Evolutionary conservation across 225 moss, liverwort and hornwort genomes (phyloP).

Genomic region (Thuidium tamariscinum): DNA sequence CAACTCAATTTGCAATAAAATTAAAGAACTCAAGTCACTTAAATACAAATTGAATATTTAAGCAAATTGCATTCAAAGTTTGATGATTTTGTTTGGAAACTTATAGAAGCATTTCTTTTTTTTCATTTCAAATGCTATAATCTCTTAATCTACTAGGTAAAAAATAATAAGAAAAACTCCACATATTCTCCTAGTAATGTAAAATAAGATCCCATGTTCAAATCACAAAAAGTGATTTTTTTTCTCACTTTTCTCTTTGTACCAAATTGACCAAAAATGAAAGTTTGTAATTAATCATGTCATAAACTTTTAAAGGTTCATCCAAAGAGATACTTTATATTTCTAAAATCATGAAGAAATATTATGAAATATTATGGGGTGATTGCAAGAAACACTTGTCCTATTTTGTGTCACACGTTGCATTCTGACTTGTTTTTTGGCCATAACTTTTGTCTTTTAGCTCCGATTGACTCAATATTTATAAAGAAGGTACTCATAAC

Average conservation of each 20-base stretch:
- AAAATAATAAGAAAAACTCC: background rate
- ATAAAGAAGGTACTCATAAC: no score
- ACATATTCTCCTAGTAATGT: accelerated
- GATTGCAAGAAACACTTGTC: no score
- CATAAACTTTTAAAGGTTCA: accelerated
- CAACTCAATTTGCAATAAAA: accelerated
- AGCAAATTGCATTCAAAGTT: background rate
- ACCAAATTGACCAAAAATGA: background rate
- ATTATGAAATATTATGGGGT: no score
- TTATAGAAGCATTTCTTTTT: background rate
- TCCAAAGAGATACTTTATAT: no score
- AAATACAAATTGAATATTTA: background rate
- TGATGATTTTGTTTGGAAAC: background rate
- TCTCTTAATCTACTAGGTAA: background rate
- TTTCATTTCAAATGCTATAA: background rate
- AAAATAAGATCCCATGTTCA: background rate
- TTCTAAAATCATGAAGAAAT: no score
- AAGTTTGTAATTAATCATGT: background rate
- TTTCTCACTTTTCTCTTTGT: background rate
- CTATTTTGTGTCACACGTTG: no score
- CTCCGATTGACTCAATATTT: no score
- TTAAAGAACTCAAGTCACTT: background rate
- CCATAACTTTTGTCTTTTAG: no score
- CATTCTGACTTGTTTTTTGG: no score
- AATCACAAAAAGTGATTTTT: background rate